Base-by-base conservation (phyloP, 2,329 filamentous ascomycete species). In the Dactylonectria macrodidyma region DNA sequence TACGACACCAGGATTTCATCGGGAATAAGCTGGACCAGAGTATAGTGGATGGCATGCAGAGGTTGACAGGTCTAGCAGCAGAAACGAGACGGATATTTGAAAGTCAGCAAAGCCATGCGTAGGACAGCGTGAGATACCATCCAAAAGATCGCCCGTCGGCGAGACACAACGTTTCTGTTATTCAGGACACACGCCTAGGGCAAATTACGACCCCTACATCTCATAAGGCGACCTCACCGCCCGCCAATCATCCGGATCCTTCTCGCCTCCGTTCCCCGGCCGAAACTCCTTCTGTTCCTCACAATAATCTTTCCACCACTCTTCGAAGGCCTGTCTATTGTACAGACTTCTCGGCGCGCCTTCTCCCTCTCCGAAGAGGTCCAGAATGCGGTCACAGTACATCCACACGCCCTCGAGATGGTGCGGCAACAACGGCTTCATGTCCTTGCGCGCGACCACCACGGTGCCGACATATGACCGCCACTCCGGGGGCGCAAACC, bases 241-340 rank as follows among this genome's bases (percentile, higher is more conserved):
- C 36, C 36, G 36, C 36, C 36, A 41, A 41, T 41, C 36, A 41
- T 41, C 12, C 36, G 36, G 36, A 41, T 41, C 36, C 12, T 41
- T 41, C 36, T 14, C 12, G 36, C 36, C 36, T 41, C 11, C 36
- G 5, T 16, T 41, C 5, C 36, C 36, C 16, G 1, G 36, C 12
- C 36, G 36, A 11, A 41, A 41, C 12, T 16, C 36, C 36, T 41
- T 41, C 36, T 41, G 36, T 41, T 16, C 36, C 12, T 41, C 22
- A 22, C 48, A 52, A 19, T 61, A 61, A 9, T 52, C 58, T 24
- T 51, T 9, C 58, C 48, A 61, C 48, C 48, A 61, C 47, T 61
- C 19, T 19, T 61, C 58, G 19, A 61, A 61, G 11, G 58, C 16
- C 19, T 51, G 48, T 30, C 58, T 51, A 33, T 46, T 51, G 36